Percentiles rank a stretch among this genome's conserved stretches.
Conservation (phyloP, 129 eudicot species). For the Arctium minus region DNA sequence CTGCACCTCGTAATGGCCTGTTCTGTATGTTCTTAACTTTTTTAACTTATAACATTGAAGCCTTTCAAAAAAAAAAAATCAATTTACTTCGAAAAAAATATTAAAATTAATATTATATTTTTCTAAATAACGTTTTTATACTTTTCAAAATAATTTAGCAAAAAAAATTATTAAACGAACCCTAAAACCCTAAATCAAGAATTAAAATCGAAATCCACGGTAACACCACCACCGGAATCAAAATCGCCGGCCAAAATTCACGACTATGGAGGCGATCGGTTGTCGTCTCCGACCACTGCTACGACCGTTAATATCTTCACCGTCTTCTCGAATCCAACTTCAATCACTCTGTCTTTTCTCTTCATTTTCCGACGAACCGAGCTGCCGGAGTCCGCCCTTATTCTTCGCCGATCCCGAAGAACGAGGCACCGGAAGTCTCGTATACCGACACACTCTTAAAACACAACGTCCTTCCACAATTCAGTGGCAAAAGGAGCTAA, state of each 20-base stretch:
- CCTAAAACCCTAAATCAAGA: background rate
- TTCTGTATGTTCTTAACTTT: too few species aligned
- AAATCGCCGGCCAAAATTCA: background rate
- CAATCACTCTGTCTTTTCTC: conserved; percentile 2
- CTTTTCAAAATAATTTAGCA: too few species aligned
- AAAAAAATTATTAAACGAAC: background rate
- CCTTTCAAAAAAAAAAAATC: too few species aligned
- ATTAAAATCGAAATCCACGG: background rate
- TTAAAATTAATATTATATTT: too few species aligned
- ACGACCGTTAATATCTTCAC: background rate
- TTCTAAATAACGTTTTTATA: too few species aligned
- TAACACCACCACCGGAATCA: background rate
- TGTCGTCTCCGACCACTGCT: conserved; percentile 23
- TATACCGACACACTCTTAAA: conserved; percentile 50
- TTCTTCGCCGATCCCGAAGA: conserved; percentile 13
- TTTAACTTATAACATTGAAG: too few species aligned
- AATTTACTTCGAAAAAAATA: too few species aligned
- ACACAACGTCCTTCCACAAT: conserved; percentile 57
- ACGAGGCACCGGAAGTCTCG: conserved; percentile 24
- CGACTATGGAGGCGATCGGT: conserved; percentile 17
- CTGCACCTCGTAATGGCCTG: too few species aligned
- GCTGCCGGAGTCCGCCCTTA: background rate
- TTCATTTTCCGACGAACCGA: conserved; percentile 4
- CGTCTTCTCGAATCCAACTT: background rate
- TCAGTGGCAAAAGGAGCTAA: conserved; percentile 9